Conservation (phyloP, 495 filamentous ascomycete genomes). For the Neurospora africana region DNA sequence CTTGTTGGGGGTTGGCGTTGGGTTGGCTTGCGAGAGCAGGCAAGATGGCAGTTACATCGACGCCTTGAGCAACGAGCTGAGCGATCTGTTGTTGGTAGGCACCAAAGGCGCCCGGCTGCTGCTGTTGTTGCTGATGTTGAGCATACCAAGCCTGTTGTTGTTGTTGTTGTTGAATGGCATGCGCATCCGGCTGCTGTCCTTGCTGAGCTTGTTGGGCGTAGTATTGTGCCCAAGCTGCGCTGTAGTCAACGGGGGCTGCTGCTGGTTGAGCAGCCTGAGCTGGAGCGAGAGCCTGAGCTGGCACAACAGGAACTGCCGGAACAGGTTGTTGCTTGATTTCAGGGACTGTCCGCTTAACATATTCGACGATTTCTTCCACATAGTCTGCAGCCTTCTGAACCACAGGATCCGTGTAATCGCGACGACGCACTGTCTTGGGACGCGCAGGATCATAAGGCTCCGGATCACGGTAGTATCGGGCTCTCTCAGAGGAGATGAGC, state of each 20-base stretch:
- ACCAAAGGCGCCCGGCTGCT: background rate
- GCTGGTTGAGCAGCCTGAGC: constrained; percentile 3
- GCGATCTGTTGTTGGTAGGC: constrained; percentile 7
- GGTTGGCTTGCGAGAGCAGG: constrained; percentile 12
- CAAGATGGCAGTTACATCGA: constrained; percentile 16
- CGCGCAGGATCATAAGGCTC: constrained; percentile 21
- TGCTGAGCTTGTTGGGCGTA: constrained; percentile 20
- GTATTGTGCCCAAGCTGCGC: constrained; percentile 20
- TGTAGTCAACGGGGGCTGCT: constrained; percentile 14
- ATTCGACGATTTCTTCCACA: constrained; percentile 19
- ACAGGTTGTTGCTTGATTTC: constrained; percentile 6
- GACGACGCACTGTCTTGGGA: constrained; percentile 16
- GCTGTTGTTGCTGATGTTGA: constrained; percentile 11
- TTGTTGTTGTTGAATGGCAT: constrained; percentile 13
- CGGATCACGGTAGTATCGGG: constrained; percentile 21
- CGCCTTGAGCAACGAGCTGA: constrained; percentile 2
- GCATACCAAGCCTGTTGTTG: constrained; percentile 21
- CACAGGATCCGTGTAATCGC: constrained; percentile 23
- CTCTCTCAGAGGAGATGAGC: constrained; percentile 25
- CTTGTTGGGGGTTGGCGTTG: constrained; percentile 7
- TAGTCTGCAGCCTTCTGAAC: constrained; percentile 20
- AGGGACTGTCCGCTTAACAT: constrained; percentile 21
- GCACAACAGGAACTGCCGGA: constrained; percentile 9
- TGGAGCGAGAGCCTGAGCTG: background rate
- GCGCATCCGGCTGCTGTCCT: constrained; percentile 5